Base-by-base conservation (phyloP, 2,329 filamentous ascomycete genomes). In the Helminthosporium solani region DNA sequence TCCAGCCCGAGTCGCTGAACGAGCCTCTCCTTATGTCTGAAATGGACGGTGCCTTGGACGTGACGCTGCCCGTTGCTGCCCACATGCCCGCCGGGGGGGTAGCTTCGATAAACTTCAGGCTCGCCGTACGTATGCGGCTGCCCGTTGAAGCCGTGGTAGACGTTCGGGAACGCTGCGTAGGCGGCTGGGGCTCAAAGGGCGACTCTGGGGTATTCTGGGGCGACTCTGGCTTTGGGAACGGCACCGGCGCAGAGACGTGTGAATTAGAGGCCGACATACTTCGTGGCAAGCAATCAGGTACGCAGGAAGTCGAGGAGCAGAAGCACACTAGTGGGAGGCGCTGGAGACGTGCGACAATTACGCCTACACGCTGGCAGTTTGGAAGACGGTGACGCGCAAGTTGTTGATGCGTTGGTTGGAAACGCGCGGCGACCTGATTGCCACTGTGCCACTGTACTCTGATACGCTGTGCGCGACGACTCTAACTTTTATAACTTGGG, bases 51-150 rank as follows among this genome's bases (percentile, higher is more conserved):
- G 73, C 72, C 50, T 64, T 70, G 7, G 72, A 64, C 12, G 66
- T 71, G 5, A 64, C 64, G 7, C 56, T 61, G 11, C 72, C 73
- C 2, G 72, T 72, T 0, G 74, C 74, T n/a, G 73, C 71, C 72
- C 70, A 73, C 64, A 73, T 71, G 33, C 73, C 71, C 0, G 66
- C 63, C 3, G 71, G 72, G 7, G 67, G 62, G 36, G 67, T 55
- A 6, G 68, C 60, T 19, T 72, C 67, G 54, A 71, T 69, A 25
- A 68, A 48, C 49, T 64, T 71, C 42, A 70, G 56, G 31, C 67
- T 70, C 3, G 66, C 69, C 16, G 63, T 54, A 7, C 68, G 66
- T 23, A 72, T 52, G 15, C 61, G 61, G 41, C 44, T 61, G 3
- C 54, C 33, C 28, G 54, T 50, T 7, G 68, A 71, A n/a, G 62